These are phyloP conservation scores for Solanum ossicruentum DNA, from an alignment of 257 asterid species.

Conservation along the genomic window DNA sequence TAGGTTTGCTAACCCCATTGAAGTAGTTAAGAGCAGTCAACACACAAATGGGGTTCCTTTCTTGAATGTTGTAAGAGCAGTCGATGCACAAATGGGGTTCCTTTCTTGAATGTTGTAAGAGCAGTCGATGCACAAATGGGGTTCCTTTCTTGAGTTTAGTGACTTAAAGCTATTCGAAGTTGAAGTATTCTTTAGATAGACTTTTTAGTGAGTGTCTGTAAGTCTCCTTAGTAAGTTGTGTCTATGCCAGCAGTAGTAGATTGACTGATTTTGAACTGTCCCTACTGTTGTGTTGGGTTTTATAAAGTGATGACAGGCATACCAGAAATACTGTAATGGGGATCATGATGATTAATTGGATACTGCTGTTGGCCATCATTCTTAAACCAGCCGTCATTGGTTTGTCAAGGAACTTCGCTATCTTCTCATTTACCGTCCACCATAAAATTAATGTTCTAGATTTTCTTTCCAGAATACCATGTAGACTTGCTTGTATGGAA, in stretches of 20 bases:
- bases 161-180: not conserved
- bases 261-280: not conserved
- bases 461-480: not conserved
- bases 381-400: not conserved
- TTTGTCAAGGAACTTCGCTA: not conserved
- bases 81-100: not conserved
- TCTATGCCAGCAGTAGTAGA: not conserved
- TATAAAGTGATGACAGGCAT: not conserved
- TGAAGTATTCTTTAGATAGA: not conserved
- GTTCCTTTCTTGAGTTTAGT: not conserved
- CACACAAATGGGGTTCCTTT: not conserved
- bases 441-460: not conserved
- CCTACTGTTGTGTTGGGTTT: not conserved
- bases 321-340: not conserved
- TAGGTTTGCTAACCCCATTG: not conserved
- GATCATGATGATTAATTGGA: not conserved
- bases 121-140: not conserved
- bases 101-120: not conserved
- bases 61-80: not conserved
- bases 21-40: not conserved
- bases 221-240: not conserved
- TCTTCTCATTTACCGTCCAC: not conserved
- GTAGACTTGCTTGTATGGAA: not conserved
- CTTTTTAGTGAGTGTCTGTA: not conserved
- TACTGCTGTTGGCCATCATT: not conserved